Evolutionary conservation across 768 basidiomycete genomes (phyloP), one percentile per base, ranked within the genome.

Genomic region (Pisolithus sp.): DNA sequence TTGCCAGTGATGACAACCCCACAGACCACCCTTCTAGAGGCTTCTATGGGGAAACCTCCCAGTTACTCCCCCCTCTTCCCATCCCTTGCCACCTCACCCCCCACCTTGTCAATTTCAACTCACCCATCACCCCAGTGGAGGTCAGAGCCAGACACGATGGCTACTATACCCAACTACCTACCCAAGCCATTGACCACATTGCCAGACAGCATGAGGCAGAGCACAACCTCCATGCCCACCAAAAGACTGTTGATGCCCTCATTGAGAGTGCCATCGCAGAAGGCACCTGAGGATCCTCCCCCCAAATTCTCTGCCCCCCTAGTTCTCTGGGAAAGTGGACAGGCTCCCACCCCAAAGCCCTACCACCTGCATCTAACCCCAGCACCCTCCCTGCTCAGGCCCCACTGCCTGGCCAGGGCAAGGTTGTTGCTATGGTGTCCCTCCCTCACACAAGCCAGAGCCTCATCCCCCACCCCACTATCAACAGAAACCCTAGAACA

Each of bases 331-430:
- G n/a, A 46, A 2, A 9, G 7, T 2, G 7, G 2, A 31, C 30
- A 31, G 6, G 20, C 24, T 2, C 20, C 9, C 13, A 21, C 6
- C n/a, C 44, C 30, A 7, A 31, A 2, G 13, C 30, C 44, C 7
- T 24, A 46, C 9, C 55, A 13, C 71, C 65, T 48, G 49, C 53
- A 0, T 40, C 53, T 5, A 4, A 21, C 3, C 30, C 48, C 37
- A 48, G 54, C 43, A 67, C 71, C 45, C 68, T 76, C 21, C 5
- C 6, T 2, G 4, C 46, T 48, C 46, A 26, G 28, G 2, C 30
- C 2, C 0, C 30, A 31, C 10, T 31, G 30, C 10, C 30, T 8
- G 0, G 7, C 30, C 30, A 20, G 15, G 15, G 24, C 9, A 30
- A 28, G 34, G 1, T 5, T 9, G 2, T n/a, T 48, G 3, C 3